Evolutionary conservation across 257 asterid genomes (phyloP).

Genomic region (Solanum gandarillasii): DNA sequence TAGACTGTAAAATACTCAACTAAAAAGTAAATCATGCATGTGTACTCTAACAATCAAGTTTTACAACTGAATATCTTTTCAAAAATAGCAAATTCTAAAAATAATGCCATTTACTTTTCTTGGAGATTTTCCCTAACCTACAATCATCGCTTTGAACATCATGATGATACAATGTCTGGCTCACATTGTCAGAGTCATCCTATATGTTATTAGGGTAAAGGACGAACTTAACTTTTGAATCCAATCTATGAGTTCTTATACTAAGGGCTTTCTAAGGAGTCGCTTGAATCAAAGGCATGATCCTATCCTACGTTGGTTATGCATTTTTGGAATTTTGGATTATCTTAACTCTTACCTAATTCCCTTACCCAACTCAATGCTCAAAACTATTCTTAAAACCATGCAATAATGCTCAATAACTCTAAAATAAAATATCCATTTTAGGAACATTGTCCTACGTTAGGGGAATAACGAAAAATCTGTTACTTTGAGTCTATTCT

Average conservation of each 20-base stretch:
- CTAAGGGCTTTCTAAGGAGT: neutral
- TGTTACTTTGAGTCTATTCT: neutral
- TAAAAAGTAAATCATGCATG: neutral
- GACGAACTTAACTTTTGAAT: neutral
- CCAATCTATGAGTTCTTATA: neutral
- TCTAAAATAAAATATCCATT: too few species aligned
- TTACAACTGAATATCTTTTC: neutral
- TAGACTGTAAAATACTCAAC: neutral
- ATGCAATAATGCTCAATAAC: neutral
- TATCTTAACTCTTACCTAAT: neutral
- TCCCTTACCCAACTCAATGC: fast-evolving
- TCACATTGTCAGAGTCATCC: neutral
- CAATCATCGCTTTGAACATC: neutral
- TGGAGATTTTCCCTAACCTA: neutral
- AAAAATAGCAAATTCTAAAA: too few species aligned
- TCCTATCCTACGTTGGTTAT: neutral
- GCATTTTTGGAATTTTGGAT: neutral
- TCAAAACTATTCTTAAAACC: neutral
- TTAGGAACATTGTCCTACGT: neutral
- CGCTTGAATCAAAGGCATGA: neutral
- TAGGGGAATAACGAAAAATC: neutral
- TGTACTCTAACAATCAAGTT: neutral
- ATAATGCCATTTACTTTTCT: neutral
- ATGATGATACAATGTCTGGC: neutral
- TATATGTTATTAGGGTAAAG: neutral